Conservation (phyloP, 306 rosid species). For the Rubus idaeus region DNA sequence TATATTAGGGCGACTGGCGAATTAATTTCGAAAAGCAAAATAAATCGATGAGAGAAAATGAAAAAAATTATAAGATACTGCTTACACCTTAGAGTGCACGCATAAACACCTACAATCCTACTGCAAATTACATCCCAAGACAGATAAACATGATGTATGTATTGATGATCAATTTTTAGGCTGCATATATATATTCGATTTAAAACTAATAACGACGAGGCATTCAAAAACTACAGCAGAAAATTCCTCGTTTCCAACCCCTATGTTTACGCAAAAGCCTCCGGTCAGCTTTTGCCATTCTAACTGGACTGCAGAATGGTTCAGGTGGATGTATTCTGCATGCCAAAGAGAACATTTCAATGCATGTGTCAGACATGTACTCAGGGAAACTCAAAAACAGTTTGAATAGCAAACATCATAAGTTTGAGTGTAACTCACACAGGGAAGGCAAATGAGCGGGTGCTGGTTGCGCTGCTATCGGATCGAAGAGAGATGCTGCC, state of each 20-base stretch:
- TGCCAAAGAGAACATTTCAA: conserved; percentile 12
- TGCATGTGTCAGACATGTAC: background rate
- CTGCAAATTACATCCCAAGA: conserved; percentile 39
- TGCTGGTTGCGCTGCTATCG: conserved; percentile 95
- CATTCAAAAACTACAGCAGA: conserved; percentile 90
- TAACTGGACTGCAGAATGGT: conserved; percentile 82
- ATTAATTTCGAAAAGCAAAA: background rate
- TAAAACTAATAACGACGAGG: conserved; percentile 39
- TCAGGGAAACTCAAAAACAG: background rate
- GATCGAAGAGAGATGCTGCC: conserved; percentile 91
- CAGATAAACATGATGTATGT: conserved; percentile 23
- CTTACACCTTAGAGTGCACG: conserved; percentile 16
- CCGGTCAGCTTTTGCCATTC: conserved; percentile 80
- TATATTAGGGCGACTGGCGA: background rate
- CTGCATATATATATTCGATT: conserved; percentile 5
- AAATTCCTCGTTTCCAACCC: conserved; percentile 63
- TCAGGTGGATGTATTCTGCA: conserved; percentile 72
- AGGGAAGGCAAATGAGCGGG: conserved; percentile 94
- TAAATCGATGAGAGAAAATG: background rate
- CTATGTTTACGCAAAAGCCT: conserved; percentile 46
- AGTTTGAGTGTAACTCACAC: conserved; percentile 36
- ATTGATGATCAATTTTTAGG: conserved; percentile 21
- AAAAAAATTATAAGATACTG: conserved; percentile 9
- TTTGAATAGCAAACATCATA: background rate
- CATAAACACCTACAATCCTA: conserved; percentile 36